A percentile compares a stretch with the other conserved stretches of the same genome.
Conservation (phyloP, 2,329 filamentous ascomycete genomes). For the Curvularia spicifera region DNA sequence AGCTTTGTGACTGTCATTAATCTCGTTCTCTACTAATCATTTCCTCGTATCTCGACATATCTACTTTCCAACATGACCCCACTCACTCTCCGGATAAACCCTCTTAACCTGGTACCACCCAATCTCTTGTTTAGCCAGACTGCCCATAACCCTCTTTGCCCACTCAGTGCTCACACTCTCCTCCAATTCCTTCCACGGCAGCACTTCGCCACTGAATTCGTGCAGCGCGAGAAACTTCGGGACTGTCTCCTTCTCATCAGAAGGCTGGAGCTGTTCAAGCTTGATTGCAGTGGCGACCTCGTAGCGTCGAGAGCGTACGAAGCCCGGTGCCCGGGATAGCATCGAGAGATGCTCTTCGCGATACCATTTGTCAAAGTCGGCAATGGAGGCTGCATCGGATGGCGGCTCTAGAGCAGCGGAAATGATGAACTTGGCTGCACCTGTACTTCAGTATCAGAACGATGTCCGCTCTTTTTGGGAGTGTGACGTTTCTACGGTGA, state of each 20-base stretch:
- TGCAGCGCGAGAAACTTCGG: conserved; percentile 30
- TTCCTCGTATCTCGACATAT: not conserved
- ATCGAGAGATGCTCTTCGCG: conserved; percentile 25
- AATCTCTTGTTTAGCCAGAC: conserved; percentile 21
- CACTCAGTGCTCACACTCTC: conserved; percentile 27
- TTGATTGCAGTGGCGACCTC: conserved; percentile 24
- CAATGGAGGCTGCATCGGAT: not conserved
- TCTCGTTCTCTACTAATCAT: not conserved
- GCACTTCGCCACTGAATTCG: conserved; percentile 32
- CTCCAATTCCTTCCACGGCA: conserved; percentile 28
- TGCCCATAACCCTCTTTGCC: conserved; percentile 30
- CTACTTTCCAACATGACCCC: conserved; percentile 17
- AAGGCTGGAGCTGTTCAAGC: conserved; percentile 29
- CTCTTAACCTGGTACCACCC: conserved; percentile 30
- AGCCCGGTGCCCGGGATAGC: conserved; percentile 22
- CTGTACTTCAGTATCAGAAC: not conserved
- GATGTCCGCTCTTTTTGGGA: not conserved
- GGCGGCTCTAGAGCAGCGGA: conserved; percentile 20
- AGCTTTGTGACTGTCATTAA: too few relatives aligned
- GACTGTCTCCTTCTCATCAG: conserved; percentile 10
- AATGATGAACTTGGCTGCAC: conserved; percentile 22
- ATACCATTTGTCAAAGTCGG: conserved; percentile 35
- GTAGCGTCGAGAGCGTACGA: conserved; percentile 29
- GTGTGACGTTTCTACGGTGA: not conserved
- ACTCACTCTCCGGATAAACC: conserved; percentile 23